phyloP scores from a whole-genome alignment of 352 stramenopile genomes.

The Peronospora belbahrii region DNA sequence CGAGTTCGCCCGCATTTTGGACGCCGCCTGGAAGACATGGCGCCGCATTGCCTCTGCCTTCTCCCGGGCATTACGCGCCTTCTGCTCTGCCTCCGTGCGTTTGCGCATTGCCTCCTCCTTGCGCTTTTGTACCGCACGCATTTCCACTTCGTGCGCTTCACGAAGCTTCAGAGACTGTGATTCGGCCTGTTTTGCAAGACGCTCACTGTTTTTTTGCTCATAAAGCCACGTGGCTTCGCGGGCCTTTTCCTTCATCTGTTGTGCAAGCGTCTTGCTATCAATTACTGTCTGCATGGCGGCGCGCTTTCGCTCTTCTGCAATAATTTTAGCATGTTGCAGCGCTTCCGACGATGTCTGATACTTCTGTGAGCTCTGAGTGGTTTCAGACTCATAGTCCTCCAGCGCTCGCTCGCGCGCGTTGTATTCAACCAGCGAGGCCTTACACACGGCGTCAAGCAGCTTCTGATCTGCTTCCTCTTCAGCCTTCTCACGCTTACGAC shows the following conservation, averaged over 20 bases:
- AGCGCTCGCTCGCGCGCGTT: conserved; percentile 61
- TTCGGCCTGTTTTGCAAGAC: conserved; percentile 44
- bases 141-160: conserved; percentile 31
- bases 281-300: conserved; percentile 71
- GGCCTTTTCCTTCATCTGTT: conserved; percentile 55
- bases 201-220: conserved; percentile 48
- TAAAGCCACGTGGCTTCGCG: conserved; percentile 51
- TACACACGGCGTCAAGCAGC: conserved; percentile 68
- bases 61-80: conserved; percentile 44
- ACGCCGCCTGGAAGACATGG: conserved; percentile 54
- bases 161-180: conserved; percentile 36
- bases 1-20: conserved; percentile 55
- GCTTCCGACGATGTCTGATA: conserved; percentile 26
- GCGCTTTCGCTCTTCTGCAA: conserved; percentile 53
- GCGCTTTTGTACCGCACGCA: conserved; percentile 43
- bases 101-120: conserved; percentile 56
- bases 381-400: conserved; percentile 41
- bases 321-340: conserved; percentile 34
- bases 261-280: conserved; percentile 52
- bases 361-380: conserved; percentile 23
- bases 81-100: conserved; percentile 62
- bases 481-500: conserved; percentile 38
- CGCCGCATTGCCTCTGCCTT: conserved; percentile 57
- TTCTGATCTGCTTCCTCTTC: conserved; percentile 61
- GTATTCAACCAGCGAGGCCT: conserved; percentile 65